phyloP scores from a whole-genome alignment of 2,329 filamentous ascomycete genomes.

The Trichoderma sp. region DNA sequence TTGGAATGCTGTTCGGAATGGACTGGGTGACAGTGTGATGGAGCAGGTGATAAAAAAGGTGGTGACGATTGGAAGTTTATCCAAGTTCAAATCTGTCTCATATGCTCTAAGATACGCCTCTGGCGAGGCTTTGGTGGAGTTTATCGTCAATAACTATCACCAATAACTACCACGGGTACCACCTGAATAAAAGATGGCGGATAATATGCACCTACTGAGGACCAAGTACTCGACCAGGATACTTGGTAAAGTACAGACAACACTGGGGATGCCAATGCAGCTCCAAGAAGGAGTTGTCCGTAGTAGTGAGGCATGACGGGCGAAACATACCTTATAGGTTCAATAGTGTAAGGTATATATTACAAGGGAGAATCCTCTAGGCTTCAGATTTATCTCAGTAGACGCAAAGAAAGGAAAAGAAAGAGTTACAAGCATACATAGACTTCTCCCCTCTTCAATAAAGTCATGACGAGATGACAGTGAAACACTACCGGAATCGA shows the following conservation, averaged over 20 bases:
- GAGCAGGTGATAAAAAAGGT: not conserved
- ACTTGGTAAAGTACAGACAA: not conserved
- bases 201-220: not conserved
- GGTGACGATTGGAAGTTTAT: not conserved
- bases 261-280: not conserved
- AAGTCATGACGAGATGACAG: too few relatives aligned
- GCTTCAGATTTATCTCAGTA: too few relatives aligned
- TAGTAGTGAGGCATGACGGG: not conserved
- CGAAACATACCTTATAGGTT: too few relatives aligned
- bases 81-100: not conserved
- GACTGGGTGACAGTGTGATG: not conserved
- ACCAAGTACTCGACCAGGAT: not conserved
- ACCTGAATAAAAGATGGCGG: not conserved
- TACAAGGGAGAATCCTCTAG: too few relatives aligned
- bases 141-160: not conserved
- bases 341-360: too few relatives aligned
- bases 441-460: too few relatives aligned
- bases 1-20: not conserved
- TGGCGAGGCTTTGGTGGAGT: not conserved
- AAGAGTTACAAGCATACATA: too few relatives aligned
- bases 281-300: not conserved
- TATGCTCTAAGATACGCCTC: not conserved
- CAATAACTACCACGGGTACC: not conserved
- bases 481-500: too few relatives aligned
- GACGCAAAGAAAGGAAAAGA: too few relatives aligned